These are phyloP conservation scores for Camillea tinctor DNA, from an alignment of 2,329 filamentous ascomycete species.

Conservation along the genomic window DNA sequence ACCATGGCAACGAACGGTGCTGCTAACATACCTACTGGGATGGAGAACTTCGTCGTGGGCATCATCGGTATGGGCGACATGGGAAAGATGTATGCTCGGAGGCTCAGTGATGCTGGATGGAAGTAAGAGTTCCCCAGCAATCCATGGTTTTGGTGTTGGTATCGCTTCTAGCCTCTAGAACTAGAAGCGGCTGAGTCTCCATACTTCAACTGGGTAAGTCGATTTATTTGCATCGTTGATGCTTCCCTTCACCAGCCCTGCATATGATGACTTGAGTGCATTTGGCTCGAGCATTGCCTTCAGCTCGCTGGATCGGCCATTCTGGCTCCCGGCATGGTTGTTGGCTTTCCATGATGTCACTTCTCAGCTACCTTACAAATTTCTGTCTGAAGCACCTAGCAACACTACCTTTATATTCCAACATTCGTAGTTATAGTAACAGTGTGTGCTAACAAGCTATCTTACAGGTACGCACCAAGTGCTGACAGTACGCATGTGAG, in stretches of 20 bases:
- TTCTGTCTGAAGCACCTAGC: slow-evolving; percentile 72
- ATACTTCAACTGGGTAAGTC: slow-evolving; percentile 38
- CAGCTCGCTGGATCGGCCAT: slow-evolving; percentile 65
- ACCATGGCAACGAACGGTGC: slow-evolving; percentile 24
- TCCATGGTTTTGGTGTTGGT: neutral
- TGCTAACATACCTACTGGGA: slow-evolving; percentile 38
- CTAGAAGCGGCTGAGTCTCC: slow-evolving; percentile 16
- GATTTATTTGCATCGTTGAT: slow-evolving; percentile 4
- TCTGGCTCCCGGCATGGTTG: slow-evolving; percentile 64
- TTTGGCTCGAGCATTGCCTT: slow-evolving; percentile 99
- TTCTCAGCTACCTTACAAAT: slow-evolving; percentile 91
- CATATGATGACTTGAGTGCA: slow-evolving; percentile 99
- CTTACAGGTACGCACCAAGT: slow-evolving; percentile 5
- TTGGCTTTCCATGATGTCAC: slow-evolving; percentile 94
- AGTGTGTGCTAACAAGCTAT: slow-evolving; percentile 22
- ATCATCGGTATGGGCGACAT: slow-evolving; percentile 99
- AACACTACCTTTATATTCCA: slow-evolving; percentile 13
- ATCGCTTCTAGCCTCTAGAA: neutral
- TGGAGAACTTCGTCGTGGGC: slow-evolving; percentile 76
- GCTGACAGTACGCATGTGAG: slow-evolving; percentile 21
- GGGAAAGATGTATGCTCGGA: slow-evolving; percentile 96
- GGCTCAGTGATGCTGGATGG: slow-evolving; percentile 89
- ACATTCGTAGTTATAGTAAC: slow-evolving; percentile 7
- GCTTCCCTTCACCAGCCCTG: slow-evolving; percentile 26
- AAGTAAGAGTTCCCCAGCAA: slow-evolving; percentile 63